A percentile compares a stretch with the other conserved stretches of the same genome.
Conservation (phyloP, 441 rosid genomes). For the Rhodomyrtus psidioides region DNA sequence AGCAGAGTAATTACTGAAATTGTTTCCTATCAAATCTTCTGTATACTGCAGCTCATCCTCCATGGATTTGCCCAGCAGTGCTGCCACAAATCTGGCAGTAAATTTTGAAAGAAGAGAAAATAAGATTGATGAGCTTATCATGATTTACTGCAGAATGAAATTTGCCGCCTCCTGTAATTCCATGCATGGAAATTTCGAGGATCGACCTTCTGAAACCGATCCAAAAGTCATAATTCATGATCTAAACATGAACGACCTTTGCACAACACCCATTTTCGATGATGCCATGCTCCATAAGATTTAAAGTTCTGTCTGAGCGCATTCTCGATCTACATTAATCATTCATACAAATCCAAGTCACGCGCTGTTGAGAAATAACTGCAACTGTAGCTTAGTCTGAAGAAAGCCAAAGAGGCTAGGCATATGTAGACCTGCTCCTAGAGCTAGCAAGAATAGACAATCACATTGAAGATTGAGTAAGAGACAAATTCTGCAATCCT, state of each 20-base stretch:
- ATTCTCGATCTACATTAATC: slow-evolving; percentile 51
- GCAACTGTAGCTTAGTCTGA: background rate
- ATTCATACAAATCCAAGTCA: background rate
- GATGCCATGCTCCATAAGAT: slow-evolving; percentile 94
- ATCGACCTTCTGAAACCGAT: slow-evolving; percentile 56
- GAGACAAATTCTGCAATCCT: background rate
- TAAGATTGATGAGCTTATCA: background rate
- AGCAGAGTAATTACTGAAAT: slow-evolving; percentile 90
- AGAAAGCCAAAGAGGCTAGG: background rate
- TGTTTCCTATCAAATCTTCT: slow-evolving; percentile 41
- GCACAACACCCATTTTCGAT: slow-evolving; percentile 81
- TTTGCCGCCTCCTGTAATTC: slow-evolving; percentile 73
- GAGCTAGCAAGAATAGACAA: background rate
- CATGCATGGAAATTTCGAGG: slow-evolving; percentile 84
- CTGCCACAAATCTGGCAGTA: slow-evolving; percentile 56
- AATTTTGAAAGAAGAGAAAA: background rate
- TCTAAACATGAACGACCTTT: slow-evolving; percentile 63
- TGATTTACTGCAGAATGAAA: background rate
- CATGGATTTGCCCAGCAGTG: slow-evolving; percentile 54
- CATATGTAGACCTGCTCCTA: background rate
- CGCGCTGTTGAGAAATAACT: background rate
- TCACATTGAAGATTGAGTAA: background rate
- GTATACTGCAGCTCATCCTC: slow-evolving; percentile 75
- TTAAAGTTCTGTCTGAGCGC: slow-evolving; percentile 71
- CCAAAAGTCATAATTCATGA: slow-evolving; percentile 54